These are phyloP conservation scores for Suillus subaureus DNA, from an alignment of 768 basidiomycete genomes.

Conservation along the genomic window DNA sequence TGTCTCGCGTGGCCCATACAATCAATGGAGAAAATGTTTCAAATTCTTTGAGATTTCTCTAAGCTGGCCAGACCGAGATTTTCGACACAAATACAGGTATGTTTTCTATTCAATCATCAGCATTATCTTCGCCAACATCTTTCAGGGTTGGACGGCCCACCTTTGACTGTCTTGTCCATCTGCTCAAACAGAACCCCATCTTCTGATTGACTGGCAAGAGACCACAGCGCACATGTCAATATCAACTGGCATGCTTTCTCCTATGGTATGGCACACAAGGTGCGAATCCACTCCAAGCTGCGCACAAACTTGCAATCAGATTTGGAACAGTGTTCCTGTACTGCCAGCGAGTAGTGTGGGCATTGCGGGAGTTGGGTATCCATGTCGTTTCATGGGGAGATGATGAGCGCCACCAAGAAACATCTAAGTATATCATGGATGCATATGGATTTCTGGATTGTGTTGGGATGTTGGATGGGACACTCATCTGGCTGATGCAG, in stretches of 20 bases:
- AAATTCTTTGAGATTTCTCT: background rate
- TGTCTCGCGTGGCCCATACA: background rate
- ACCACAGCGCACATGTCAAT: background rate
- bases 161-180: background rate
- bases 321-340: no score
- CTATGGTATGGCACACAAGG: background rate
- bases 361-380: no score
- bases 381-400: no score
- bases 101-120: background rate
- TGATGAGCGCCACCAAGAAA: no score
- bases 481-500: no score
- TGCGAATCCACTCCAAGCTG: no score
- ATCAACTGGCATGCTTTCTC: background rate
- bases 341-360: no score
- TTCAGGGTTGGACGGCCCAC: background rate
- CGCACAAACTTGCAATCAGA: no score
- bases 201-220: background rate
- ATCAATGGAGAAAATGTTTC: background rate
- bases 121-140: background rate
- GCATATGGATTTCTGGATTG: no score
- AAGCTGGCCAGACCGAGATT: background rate
- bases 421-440: no score
- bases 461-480: no score
- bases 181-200: background rate
- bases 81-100: background rate